A percentile compares a stretch with the other conserved stretches of the same genome.
Evolutionary conservation across 176 grass and related monocot species (phyloP).

Genomic region (Echinochloa phyllopogon): DNA sequence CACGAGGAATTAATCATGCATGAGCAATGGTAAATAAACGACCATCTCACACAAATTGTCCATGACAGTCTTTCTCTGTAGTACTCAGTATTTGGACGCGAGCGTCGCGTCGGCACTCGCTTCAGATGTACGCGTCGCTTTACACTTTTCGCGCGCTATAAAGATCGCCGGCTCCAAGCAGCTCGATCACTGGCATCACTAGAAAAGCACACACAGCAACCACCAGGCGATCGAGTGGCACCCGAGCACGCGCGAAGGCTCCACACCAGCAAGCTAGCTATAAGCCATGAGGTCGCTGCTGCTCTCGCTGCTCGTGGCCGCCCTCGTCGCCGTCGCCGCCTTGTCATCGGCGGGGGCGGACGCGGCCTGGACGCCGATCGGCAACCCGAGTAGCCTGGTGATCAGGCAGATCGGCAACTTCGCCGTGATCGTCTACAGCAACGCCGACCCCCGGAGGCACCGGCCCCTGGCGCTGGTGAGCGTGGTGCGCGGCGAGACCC

Average conservation of each 20-base stretch:
- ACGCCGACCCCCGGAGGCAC: background rate
- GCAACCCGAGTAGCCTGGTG: background rate
- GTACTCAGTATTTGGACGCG: background rate
- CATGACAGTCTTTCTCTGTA: background rate
- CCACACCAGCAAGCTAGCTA: background rate
- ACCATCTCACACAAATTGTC: no score
- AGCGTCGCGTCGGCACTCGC: conserved; percentile 16
- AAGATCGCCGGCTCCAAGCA: background rate
- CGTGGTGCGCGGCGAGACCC: conserved; percentile 39
- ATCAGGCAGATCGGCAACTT: conserved; percentile 34
- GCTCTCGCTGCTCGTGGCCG: background rate
- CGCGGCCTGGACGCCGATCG: conserved; percentile 37
- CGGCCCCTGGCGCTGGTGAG: background rate
- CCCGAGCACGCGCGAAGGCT: background rate
- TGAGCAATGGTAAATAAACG: no score
- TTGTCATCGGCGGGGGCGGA: conserved; percentile 5
- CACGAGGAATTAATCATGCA: background rate
- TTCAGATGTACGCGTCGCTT: conserved; percentile 8
- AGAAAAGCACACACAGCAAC: background rate
- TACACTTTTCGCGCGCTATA: conserved; percentile 38
- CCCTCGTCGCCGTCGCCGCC: background rate
- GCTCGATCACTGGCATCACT: background rate
- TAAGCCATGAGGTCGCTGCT: background rate
- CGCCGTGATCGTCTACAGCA: conserved; percentile 34
- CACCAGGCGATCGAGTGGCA: background rate